phyloP scores from a whole-genome alignment of 345 rosid species.

The Salix udensis region DNA sequence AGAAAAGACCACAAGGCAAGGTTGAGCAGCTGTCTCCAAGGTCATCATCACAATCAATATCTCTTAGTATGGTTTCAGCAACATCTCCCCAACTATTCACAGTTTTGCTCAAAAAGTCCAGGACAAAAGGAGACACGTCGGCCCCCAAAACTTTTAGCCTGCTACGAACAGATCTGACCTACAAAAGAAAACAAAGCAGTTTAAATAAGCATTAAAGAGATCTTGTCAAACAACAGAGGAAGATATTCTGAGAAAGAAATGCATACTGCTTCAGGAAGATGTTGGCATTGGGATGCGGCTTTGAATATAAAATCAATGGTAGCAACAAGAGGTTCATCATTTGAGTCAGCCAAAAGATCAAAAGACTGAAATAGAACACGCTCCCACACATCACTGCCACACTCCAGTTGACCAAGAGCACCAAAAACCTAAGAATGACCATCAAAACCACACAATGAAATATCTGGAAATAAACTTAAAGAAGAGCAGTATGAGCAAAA shows the following conservation, averaged over 20 bases:
- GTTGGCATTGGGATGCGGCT: conserved; percentile 86
- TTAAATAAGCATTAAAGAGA: conserved; percentile 12
- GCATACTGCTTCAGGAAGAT: conserved; percentile 88
- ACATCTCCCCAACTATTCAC: conserved; percentile 89
- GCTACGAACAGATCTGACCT: conserved; percentile 83
- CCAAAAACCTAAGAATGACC: conserved; percentile 63
- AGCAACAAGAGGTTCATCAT: conserved; percentile 75
- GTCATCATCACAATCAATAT: conserved; percentile 73
- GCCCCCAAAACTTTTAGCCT: conserved; percentile 77
- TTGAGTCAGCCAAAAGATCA: conserved; percentile 63
- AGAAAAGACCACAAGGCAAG: conserved; percentile 46
- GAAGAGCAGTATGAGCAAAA: neutral
- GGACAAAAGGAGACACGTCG: conserved; percentile 76
- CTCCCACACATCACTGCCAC: conserved; percentile 84
- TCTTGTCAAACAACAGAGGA: neutral
- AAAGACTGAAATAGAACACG: conserved; percentile 62
- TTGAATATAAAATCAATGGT: conserved; percentile 79
- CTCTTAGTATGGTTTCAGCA: conserved; percentile 75
- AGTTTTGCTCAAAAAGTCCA: conserved; percentile 75
- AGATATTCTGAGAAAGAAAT: conserved; percentile 14
- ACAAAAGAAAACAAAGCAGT: conserved; percentile 21
- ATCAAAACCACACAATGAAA: neutral
- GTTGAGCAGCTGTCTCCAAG: conserved; percentile 44
- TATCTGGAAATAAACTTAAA: neutral
- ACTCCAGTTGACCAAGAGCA: conserved; percentile 84